These are phyloP conservation scores for Phoenix roebelenii DNA, from an alignment of 176 grass and related monocot genomes.

Conservation along the genomic window DNA sequence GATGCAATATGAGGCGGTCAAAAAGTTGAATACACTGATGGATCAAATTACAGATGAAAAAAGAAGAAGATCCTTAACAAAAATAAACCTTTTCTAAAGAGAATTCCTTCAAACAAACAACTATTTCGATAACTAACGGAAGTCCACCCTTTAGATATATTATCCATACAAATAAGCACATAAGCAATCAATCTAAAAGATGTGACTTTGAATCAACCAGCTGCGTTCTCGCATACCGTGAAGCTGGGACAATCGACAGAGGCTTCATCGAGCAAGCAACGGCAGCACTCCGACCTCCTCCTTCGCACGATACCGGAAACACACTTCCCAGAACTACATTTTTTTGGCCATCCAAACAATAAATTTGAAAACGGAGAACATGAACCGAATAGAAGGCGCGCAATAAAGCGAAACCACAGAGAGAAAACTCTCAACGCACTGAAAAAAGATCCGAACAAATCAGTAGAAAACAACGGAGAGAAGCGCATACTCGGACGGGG, in stretches of 20 bases:
- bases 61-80: neutral
- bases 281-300: slow-evolving; percentile 18
- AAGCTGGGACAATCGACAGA: slow-evolving; percentile 19
- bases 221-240: slow-evolving; percentile 19
- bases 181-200: neutral
- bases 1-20: neutral
- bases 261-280: slow-evolving; percentile 13
- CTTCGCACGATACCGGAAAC: slow-evolving; percentile 4
- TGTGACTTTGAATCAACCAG: slow-evolving; percentile 6
- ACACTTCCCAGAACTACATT: slow-evolving; percentile 12
- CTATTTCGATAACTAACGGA: too few species aligned
- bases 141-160: too few species aligned
- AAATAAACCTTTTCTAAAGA: neutral
- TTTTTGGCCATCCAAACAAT: slow-evolving; percentile 6
- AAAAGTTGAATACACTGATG: too few species aligned
- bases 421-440: neutral
- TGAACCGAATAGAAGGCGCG: slow-evolving; percentile 8
- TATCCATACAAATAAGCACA: too few species aligned
- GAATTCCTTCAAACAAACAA: too few species aligned
- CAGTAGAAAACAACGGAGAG: neutral
- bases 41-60: too few species aligned
- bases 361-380: slow-evolving; percentile 18
- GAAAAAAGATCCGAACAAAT: too few species aligned
- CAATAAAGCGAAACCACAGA: slow-evolving; percentile 3
- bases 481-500: too few species aligned